Base-by-base conservation (phyloP, 23 red algal species). In the Gracilaria vermiculophylla region DNA sequence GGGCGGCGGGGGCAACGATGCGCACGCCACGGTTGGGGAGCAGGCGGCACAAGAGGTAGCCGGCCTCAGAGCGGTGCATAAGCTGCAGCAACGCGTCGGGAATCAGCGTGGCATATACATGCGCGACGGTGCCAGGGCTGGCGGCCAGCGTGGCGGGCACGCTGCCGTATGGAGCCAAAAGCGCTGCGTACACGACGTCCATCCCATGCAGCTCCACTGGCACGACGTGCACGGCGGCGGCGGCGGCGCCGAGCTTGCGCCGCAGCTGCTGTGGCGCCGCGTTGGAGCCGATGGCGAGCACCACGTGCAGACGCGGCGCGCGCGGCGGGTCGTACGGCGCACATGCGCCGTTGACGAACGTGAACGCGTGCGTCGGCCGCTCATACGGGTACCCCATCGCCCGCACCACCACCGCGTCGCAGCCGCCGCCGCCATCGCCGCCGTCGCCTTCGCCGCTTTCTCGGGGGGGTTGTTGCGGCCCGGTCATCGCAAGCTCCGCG, bases 231-330 rank as follows among this genome's bases (percentile, higher is more conserved):
- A 91, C 43, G 8, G 73, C 5, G 14, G 20, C 9, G 11, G 35
- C 27, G 2, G 20, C 7, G 33, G 9, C 37, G 13, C 53, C 72
- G 44, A 64, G 81, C 75, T 91, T 91, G 51, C 87, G 87, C 2
- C 5, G n/a, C n/a, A 91, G 76, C 58, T 91, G 87, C 33, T 61
- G 52, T 0, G 87, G 87, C 53, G 87, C 73, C 12, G 75, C 87
- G 76, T 91, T 91, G 45, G 75, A 81, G 39, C 87, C 87, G 47
- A 91, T 81, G 52, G 75, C 73, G 35, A 91, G 57, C 53, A 91
- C 57, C 20, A 56, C 51, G 33, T 52, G 53, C 17, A 42, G 3
- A 0, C 17, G 21, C 56, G 73, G 23, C 58, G 16, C 15, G 50
- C 23, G 11, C 17, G 37, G 49, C 6, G 16, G 12, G 20, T 15